phyloP scores from a whole-genome alignment of 2,329 filamentous ascomycete genomes.

The Fusarium drepaniforme region DNA sequence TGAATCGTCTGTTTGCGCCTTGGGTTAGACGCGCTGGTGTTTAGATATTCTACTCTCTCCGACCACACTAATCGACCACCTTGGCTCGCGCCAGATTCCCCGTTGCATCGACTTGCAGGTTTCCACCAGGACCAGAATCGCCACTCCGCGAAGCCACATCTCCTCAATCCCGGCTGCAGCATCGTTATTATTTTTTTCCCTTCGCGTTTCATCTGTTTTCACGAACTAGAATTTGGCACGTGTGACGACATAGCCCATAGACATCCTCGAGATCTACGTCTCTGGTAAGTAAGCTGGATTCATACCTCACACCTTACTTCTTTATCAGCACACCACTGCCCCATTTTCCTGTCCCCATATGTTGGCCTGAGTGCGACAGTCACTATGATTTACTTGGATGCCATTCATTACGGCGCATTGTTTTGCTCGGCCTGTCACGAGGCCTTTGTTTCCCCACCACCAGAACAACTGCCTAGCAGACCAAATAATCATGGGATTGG shows the following conservation, averaged over 20 bases:
- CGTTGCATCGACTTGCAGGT: constrained; percentile 36
- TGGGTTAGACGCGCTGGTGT: constrained; percentile 55
- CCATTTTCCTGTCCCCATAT: constrained; percentile 12
- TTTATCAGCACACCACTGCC: constrained; percentile 14
- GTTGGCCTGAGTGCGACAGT: constrained; percentile 6
- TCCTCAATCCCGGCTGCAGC: constrained; percentile 23
- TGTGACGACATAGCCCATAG: constrained; percentile 44
- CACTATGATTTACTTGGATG: constrained; percentile 12
- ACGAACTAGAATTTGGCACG: constrained; percentile 46
- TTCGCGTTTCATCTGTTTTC: constrained; percentile 40
- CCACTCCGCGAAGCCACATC: constrained; percentile 37
- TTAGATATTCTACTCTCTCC: constrained; percentile 50
- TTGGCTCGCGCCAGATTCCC: constrained; percentile 34
- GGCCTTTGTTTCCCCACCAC: constrained; percentile 30
- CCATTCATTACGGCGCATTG: constrained; percentile 22
- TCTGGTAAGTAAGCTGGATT: constrained; percentile 35
- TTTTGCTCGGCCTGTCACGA: constrained; percentile 23
- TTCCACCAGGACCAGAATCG: constrained; percentile 34
- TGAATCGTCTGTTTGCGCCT: constrained; percentile 48
- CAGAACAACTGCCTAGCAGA: constrained; percentile 8
- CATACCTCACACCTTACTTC: constrained; percentile 7
- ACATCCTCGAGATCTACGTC: constrained; percentile 45
- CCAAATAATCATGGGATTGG: constrained; percentile 29
- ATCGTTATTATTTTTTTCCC: constrained; percentile 30
- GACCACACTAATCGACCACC: constrained; percentile 43